Percentiles rank a stretch among this genome's conserved stretches.
Conservation (phyloP, 2,329 filamentous ascomycete genomes). For the Fusarium chaquense region DNA sequence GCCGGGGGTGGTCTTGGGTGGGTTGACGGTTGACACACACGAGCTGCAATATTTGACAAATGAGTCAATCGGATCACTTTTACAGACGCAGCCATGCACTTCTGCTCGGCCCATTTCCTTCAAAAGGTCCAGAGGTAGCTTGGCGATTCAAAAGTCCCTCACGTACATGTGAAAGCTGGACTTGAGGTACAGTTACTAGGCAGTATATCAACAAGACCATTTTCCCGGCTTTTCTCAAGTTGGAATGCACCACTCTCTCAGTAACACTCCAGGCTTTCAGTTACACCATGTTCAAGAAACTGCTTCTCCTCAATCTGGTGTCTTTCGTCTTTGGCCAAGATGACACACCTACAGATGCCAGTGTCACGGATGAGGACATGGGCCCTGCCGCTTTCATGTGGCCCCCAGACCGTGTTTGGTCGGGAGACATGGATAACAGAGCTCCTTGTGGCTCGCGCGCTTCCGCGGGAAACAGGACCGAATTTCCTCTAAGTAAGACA, state of each 20-base stretch:
- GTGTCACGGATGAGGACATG: slow-evolving; percentile 50
- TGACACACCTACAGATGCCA: slow-evolving; percentile 23
- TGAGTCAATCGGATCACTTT: slow-evolving; percentile 8
- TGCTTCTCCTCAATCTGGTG: slow-evolving; percentile 26
- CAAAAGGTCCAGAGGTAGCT: slow-evolving; percentile 7
- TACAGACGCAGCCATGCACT: neutral
- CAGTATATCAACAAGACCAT: slow-evolving; percentile 29
- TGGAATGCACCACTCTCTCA: neutral
- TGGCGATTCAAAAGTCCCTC: slow-evolving; percentile 30
- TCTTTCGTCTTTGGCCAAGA: slow-evolving; percentile 22
- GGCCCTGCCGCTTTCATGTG: slow-evolving; percentile 72
- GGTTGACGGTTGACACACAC: slow-evolving; percentile 3
- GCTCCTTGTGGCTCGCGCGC: slow-evolving; percentile 68
- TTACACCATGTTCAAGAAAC: slow-evolving; percentile 20
- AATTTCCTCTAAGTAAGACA: slow-evolving; percentile 64
- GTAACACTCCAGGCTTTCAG: neutral
- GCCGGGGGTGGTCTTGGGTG: neutral
- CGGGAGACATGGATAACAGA: slow-evolving; percentile 65
- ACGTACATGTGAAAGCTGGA: neutral
- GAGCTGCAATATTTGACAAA: slow-evolving; percentile 1
- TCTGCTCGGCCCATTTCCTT: neutral
- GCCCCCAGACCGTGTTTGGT: slow-evolving; percentile 69
- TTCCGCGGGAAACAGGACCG: slow-evolving; percentile 62
- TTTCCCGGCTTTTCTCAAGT: slow-evolving; percentile 10
- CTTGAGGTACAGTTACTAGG: neutral